Percentiles rank a stretch among this genome's conserved stretches.
These are phyloP conservation scores for Candida silvicultrix DNA, from an alignment of 805 yeast species.

Conservation along the genomic window DNA sequence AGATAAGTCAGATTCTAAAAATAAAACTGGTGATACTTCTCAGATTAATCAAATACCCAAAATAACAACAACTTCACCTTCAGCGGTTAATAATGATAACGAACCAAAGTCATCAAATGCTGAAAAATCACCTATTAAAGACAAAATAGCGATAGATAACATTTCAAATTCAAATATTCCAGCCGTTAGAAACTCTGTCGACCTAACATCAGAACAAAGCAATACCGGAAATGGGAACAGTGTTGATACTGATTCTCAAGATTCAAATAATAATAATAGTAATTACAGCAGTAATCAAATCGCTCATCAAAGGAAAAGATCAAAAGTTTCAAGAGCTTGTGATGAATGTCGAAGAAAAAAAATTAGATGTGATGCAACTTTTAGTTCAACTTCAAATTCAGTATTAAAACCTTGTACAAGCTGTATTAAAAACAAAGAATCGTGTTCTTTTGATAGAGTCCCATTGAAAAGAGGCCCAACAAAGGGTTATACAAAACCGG, in stretches of 20 bases:
- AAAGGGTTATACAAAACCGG: conserved; percentile 47
- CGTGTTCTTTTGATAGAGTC: conserved; percentile 61
- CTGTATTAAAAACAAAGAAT: conserved; percentile 53
- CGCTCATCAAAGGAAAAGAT: conserved; percentile 41
- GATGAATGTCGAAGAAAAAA: conserved; percentile 75
- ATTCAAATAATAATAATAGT: conserved; percentile 2
- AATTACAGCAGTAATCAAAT: too few relatives aligned
- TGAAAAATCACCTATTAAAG: neutral
- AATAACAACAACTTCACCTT: neutral
- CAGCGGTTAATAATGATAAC: neutral
- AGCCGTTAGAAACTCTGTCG: neutral
- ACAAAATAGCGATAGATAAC: too few relatives aligned
- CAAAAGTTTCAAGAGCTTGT: conserved; percentile 76
- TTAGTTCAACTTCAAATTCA: conserved; percentile 35
- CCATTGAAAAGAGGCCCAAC: conserved; percentile 79
- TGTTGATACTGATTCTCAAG: neutral
- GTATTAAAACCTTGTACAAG: conserved; percentile 53
- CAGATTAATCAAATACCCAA: neutral
- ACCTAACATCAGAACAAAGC: neutral
- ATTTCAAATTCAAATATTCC: too few relatives aligned
- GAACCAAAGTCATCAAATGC: neutral
- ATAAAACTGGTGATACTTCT: neutral
- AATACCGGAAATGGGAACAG: neutral
- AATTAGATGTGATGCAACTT: conserved; percentile 61
- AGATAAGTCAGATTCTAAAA: neutral